A percentile compares a stretch with the other conserved stretches of the same genome.
Conservation (phyloP, 306 rosid species). For the Cucurbita moschata region DNA sequence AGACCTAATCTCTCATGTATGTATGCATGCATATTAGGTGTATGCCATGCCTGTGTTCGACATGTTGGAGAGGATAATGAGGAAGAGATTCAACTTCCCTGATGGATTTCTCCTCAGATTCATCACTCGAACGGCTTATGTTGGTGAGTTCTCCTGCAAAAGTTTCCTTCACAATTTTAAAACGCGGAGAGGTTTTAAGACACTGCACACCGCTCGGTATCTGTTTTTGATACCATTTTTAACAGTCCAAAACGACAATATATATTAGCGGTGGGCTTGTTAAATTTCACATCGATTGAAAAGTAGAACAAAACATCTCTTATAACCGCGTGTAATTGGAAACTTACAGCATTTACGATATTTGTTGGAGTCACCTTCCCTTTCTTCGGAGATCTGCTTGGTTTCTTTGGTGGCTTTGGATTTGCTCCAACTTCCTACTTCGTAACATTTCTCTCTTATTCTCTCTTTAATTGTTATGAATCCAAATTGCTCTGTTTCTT, state of each 20-base stretch:
- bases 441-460: slow-evolving; percentile 18
- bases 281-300: too few species aligned
- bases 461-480: neutral
- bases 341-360: slow-evolving; percentile 51
- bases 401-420: slow-evolving; percentile 92
- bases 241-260: too few species aligned
- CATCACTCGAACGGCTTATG: slow-evolving; percentile 58
- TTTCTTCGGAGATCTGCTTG: slow-evolving; percentile 93
- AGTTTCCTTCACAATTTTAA: too few species aligned
- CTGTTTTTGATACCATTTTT: too few species aligned
- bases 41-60: slow-evolving; percentile 87
- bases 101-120: slow-evolving; percentile 62
- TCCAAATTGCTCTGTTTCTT: too few species aligned
- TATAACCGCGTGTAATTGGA: too few species aligned
- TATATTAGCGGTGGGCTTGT: too few species aligned
- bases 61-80: slow-evolving; percentile 57
- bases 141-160: slow-evolving; percentile 27
- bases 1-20: too few species aligned
- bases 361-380: slow-evolving; percentile 70
- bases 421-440: slow-evolving; percentile 82
- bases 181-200: too few species aligned
- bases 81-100: slow-evolving; percentile 34
- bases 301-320: too few species aligned
- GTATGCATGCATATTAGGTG: slow-evolving; percentile 20
- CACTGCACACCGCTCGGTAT: too few species aligned